A percentile compares a stretch with the other conserved stretches of the same genome.
Conservation (phyloP, 164 flowering plant genomes). For the Magnolia kwangsiensis region DNA sequence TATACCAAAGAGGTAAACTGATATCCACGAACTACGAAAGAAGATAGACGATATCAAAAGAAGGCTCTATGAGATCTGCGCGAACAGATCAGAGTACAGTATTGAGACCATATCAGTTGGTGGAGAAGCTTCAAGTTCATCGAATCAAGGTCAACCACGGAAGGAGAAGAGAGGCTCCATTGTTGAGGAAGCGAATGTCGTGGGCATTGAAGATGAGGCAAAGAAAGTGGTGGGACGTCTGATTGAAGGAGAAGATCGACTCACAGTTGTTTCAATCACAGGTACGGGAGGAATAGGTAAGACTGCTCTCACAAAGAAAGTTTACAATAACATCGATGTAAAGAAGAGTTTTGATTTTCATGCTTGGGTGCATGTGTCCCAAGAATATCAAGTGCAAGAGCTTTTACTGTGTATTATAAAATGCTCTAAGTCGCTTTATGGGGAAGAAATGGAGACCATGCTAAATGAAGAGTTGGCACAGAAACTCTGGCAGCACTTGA, state of each 20-base stretch:
- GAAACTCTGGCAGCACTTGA: constrained; percentile 34
- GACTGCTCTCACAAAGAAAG: constrained; percentile 41
- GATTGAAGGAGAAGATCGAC: constrained; percentile 3
- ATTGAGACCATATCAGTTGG: neutral
- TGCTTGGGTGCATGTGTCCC: constrained; percentile 52
- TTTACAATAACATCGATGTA: constrained; percentile 25
- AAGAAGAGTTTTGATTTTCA: constrained; percentile 26
- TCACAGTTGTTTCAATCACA: constrained; percentile 32
- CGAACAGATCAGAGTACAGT: neutral
- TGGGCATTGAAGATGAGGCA: constrained; percentile 2
- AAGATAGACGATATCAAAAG: constrained; percentile 1
- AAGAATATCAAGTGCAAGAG: constrained; percentile 10
- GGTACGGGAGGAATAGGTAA: constrained; percentile 63
- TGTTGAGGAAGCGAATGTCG: neutral
- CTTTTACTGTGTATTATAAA: neutral
- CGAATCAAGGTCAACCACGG: neutral
- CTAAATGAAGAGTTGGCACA: constrained; percentile 26
- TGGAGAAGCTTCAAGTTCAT: neutral
- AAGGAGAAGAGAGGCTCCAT: neutral
- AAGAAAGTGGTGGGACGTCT: neutral
- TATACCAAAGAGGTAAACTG: neutral
- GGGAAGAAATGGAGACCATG: constrained; percentile 34
- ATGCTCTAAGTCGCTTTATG: neutral
- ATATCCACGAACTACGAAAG: neutral
- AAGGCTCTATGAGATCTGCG: neutral